Evolutionary conservation across 1,139 yeast species (phyloP).

Genomic region (Blastobotrys niveus): DNA sequence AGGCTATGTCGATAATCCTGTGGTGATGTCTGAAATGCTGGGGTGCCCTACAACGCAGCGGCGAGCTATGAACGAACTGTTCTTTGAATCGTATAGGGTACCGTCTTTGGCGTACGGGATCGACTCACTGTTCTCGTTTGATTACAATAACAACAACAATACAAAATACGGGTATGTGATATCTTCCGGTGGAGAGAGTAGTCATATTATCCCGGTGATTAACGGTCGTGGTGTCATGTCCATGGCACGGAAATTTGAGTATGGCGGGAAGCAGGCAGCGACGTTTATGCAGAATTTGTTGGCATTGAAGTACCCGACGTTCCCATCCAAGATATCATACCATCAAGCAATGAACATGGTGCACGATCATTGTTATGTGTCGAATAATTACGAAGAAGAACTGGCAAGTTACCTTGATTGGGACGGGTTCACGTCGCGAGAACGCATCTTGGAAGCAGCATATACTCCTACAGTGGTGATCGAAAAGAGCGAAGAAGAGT

Average conservation of each 20-base stretch:
- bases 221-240: constrained; percentile 58
- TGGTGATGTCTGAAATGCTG: constrained; percentile 73
- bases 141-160: constrained; percentile 32
- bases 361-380: constrained; percentile 73
- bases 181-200: constrained; percentile 76
- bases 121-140: constrained; percentile 70
- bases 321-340: constrained; percentile 65
- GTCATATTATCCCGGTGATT: constrained; percentile 76
- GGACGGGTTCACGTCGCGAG: constrained; percentile 51
- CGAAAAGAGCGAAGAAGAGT: constrained; percentile 78
- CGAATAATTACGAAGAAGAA: constrained; percentile 63
- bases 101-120: constrained; percentile 77
- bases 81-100: constrained; percentile 73
- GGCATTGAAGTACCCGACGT: constrained; percentile 82
- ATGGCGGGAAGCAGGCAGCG: constrained; percentile 81
- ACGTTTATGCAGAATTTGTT: constrained; percentile 59
- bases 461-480: constrained; percentile 56
- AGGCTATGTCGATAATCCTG: constrained; percentile 65
- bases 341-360: constrained; percentile 64
- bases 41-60: constrained; percentile 70
- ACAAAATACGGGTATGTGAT: constrained; percentile 58
- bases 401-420: constrained; percentile 51
- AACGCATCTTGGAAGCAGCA: constrained; percentile 80
- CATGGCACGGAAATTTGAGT: constrained; percentile 75
- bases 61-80: constrained; percentile 64